phyloP scores from a whole-genome alignment of 192 early-diverging fungal genomes.

The Funneliformis geosporum region DNA sequence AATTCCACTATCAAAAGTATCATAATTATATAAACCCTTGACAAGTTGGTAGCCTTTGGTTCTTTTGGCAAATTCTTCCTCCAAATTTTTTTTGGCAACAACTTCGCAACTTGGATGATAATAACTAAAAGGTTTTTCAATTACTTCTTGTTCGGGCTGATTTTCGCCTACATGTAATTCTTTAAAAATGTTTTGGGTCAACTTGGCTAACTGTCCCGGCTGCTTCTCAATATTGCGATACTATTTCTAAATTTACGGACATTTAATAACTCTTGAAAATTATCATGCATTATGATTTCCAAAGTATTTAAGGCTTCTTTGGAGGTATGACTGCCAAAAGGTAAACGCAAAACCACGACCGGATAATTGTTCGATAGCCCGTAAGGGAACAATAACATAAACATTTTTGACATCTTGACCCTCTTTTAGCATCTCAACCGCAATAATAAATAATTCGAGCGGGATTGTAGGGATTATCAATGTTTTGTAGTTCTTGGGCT shows the following conservation, averaged over 20 bases:
- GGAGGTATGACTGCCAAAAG: background rate
- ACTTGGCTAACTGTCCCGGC: too few species aligned
- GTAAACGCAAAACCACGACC: too few species aligned
- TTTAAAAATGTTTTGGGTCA: too few species aligned
- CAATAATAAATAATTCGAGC: background rate
- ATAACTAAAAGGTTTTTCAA: slow-evolving; percentile 1
- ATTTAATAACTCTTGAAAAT: background rate
- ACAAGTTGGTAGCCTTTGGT: background rate
- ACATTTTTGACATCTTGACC: slow-evolving; percentile 7
- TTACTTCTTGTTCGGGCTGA: background rate
- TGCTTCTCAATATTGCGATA: background rate
- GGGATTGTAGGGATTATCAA: background rate
- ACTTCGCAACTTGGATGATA: background rate
- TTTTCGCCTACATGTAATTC: too few species aligned
- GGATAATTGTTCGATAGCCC: background rate
- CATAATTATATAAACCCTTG: background rate
- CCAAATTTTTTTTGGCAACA: background rate
- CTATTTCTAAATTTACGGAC: background rate
- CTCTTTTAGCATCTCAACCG: slow-evolving; percentile 1
- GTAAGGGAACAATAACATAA: background rate
- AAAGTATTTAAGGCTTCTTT: background rate
- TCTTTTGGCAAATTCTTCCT: slow-evolving; percentile 6
- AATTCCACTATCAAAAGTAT: slow-evolving; percentile 13
- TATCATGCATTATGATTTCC: slow-evolving; percentile 4
- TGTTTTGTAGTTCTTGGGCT: slow-evolving; percentile 3